Base-by-base conservation (phyloP, 345 rosid genomes). In the Populus davidiana region DNA sequence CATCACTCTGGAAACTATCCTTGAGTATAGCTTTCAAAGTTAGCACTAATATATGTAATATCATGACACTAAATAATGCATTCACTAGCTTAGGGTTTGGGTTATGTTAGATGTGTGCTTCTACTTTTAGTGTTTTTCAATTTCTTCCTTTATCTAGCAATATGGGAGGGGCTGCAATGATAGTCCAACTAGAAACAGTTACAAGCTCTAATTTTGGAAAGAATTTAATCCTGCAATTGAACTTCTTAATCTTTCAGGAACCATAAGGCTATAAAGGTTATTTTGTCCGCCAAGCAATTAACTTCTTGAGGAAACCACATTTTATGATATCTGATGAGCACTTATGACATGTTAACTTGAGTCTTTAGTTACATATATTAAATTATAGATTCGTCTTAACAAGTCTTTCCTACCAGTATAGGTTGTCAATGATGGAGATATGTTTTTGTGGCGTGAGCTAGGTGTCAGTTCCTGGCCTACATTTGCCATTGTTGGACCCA, bases 381-480 rank as follows among this genome's bases (percentile, higher is more conserved):
- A n/a, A 18, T 35, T 36, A 27, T 8, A 41, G 21, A 23, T 41
- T n/a, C 1, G 8, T 75, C 71, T 70, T 80, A 49, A 70, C 64
- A 70, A 54, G 35, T 49, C 61, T 69, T 64, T 73, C 71, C 44
- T 33, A 59, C 61, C 39, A 76, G 74, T 81, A 44, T 85, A 95
- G 99, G 98, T 95, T 78, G 98, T 95, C 75, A 95, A 95, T 67
- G 98, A 95, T 80, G 98, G 98, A 76, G 98, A 95, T 62, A 95
- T 93, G 99, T 84, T 87, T 63, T 25, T 95, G 80, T 95, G 99
- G 99, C 87, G 87, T 81, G 93, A 93, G 84, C 89, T 95, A 39
- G 99, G 99, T 41, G 77, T 95, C 75, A 95, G 84, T 85, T 95
- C 98, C 38, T 95, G 99, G 99, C 98, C 99, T 63, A 95, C 99